phyloP scores from a whole-genome alignment of 208 protist species.

The Leishmania major region DNA sequence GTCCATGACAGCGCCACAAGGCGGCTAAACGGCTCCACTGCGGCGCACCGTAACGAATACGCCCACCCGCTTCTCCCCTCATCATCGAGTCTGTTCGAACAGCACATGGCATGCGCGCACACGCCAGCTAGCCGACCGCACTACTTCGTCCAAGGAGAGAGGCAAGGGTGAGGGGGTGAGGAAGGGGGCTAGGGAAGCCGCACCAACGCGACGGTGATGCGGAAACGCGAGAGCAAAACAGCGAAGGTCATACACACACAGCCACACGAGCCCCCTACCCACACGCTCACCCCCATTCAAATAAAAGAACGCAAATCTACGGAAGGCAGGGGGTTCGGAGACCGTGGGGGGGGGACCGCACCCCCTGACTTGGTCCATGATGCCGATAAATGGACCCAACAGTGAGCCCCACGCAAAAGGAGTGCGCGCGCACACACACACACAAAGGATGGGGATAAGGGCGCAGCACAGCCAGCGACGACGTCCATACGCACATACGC shows the following conservation, averaged over 20 bases:
- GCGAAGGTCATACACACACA: background rate
- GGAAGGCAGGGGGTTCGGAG: too few species aligned
- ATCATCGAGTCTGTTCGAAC: background rate
- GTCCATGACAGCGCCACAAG: background rate
- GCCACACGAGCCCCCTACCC: background rate
- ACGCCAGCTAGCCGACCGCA: background rate
- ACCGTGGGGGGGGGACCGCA: background rate
- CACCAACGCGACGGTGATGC: background rate
- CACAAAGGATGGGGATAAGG: background rate
- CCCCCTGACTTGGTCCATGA: background rate
- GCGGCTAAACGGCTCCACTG: background rate
- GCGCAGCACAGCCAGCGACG: background rate
- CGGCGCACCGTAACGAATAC: background rate
- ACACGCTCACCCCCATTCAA: too few species aligned
- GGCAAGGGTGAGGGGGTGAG: background rate
- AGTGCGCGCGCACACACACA: too few species aligned
- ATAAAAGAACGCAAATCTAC: background rate
- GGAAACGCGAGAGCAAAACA: background rate
- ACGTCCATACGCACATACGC: conserved; percentile 8
- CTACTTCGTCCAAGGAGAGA: background rate
- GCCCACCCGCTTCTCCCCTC: background rate
- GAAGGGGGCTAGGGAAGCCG: background rate
- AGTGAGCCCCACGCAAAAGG: too few species aligned
- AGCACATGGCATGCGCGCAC: background rate
- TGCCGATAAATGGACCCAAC: too few species aligned